These are phyloP conservation scores for Chimonanthus salicifolius DNA, from an alignment of 164 flowering plant species.

Conservation along the genomic window DNA sequence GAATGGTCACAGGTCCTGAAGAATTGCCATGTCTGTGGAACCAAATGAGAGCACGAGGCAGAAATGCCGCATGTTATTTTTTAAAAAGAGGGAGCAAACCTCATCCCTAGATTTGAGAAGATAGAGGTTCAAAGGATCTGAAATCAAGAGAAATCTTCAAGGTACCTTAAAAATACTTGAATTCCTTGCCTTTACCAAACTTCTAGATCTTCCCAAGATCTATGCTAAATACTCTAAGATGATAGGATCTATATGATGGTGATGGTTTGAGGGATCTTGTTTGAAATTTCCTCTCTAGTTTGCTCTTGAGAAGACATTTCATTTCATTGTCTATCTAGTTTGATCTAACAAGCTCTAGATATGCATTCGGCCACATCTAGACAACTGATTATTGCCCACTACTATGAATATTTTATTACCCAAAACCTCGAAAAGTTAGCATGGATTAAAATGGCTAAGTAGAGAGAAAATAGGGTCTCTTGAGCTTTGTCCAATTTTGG, in stretches of 20 bases:
- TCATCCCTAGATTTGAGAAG: constrained; percentile 39
- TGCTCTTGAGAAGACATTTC: constrained; percentile 1
- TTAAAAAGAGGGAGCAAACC: constrained; percentile 18
- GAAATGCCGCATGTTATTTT: constrained; percentile 30
- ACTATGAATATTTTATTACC: background rate
- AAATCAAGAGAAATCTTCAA: constrained; percentile 30
- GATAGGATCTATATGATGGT: constrained; percentile 20
- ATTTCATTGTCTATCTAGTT: constrained; percentile 1
- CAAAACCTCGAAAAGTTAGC: background rate
- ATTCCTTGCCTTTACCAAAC: constrained; percentile 25
- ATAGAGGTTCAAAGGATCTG: constrained; percentile 30
- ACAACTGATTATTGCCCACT: background rate
- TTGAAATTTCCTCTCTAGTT: background rate
- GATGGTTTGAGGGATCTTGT: constrained; percentile 7
- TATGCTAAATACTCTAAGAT: constrained; percentile 35
- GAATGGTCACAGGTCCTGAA: background rate
- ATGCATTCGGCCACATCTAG: background rate
- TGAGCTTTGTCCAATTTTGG: constrained; percentile 8
- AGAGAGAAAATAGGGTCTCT: background rate
- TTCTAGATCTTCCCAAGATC: constrained; percentile 38
- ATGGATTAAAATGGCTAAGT: background rate
- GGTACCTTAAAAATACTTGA: constrained; percentile 21
- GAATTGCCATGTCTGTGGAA: background rate
- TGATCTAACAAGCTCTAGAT: background rate
- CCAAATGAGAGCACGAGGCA: constrained; percentile 27